Conservation (phyloP, 805 yeast genomes). For the Tetrapisispora nanseiensis region DNA sequence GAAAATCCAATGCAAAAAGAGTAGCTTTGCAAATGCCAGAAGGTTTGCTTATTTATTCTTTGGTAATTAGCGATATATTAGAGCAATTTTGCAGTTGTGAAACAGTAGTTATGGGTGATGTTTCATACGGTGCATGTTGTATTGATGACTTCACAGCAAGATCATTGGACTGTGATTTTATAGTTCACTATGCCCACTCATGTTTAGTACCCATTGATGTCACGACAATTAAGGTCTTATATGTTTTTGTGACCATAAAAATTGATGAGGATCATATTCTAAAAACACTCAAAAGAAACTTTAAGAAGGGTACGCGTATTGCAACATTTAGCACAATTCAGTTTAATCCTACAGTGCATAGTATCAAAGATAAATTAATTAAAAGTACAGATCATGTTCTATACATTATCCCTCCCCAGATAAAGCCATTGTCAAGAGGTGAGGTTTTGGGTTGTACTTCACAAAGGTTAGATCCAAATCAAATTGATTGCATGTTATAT, state of each 20-base stretch:
- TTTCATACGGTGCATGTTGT: conserved; percentile 97
- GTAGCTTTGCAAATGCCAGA: conserved; percentile 98
- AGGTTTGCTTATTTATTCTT: conserved; percentile 79
- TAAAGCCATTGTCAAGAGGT: conserved; percentile 85
- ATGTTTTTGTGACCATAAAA: conserved; percentile 86
- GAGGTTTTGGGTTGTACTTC: conserved; percentile 96
- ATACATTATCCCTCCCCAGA: conserved; percentile 76
- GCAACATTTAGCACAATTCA: conserved; percentile 95
- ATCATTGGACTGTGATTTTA: conserved; percentile 85
- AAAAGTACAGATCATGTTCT: conserved; percentile 39
- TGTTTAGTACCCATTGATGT: conserved; percentile 93
- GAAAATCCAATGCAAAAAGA: conserved; percentile 60
- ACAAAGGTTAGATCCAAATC: conserved; percentile 57
- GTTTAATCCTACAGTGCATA: conserved; percentile 88
- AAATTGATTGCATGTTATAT: conserved; percentile 73
- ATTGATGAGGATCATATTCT: conserved; percentile 77
- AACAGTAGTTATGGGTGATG: conserved; percentile 95
- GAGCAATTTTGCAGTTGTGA: conserved; percentile 86
- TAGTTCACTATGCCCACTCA: conserved; percentile 95
- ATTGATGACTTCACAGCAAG: conserved; percentile 94
- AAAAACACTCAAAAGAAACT: conserved; percentile 66
- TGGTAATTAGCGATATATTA: conserved; percentile 82
- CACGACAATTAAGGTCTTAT: conserved; percentile 83
- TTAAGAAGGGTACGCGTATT: conserved; percentile 50
- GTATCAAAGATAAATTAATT: conserved; percentile 52